Base-by-base conservation (phyloP, 208 protist species). In the Blechomonas ayalai region DNA sequence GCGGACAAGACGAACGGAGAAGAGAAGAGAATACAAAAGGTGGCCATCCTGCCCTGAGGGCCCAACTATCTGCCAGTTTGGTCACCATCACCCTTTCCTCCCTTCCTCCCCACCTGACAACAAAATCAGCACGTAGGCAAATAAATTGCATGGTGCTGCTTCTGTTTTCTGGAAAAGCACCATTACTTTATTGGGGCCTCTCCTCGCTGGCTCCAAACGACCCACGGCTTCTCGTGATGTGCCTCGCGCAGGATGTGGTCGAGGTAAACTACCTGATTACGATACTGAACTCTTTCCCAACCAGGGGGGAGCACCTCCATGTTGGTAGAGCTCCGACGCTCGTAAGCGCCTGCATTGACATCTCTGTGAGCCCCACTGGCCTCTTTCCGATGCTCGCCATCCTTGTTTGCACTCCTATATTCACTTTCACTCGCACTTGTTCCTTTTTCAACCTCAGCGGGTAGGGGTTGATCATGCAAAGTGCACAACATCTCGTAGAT, bases 191-290 rank as follows among this genome's bases (percentile, higher is more conserved):
- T 7, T 28, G 26, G 23, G 40, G 46, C 24, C 5, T 41, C 42
- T 2, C 57, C 53, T 16, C 65, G 69, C 8, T 52, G 26, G 38
- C 39, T 51, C 73, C 66, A 87, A 3, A 82, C 73, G 36, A 68
- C 64, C 73, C 69, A 80, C 33, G 75, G 73, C 37, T 48, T 19
- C 45, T 70, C 58, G 39, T 84, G 60, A 40, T 85, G 69, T 26
- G 72, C 80, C 39, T 85, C 80, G 10, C 75, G 68, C 0, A 55
- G 61, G 32, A 89, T 51, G 44, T 81, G 74, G 35, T 82, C 72
- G 13, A 85, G 35, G 29, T 76, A 84, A 10, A 89, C 70, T 9
- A 64, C 52, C 2, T 57, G 34, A 31, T 49, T 65, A 31, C 75
- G 43, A 38, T 76, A 70, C 4, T 49, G 8, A 6, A 78, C 69